Conservation (phyloP, 768 basidiomycete genomes). For the Russula dissimulans region DNA sequence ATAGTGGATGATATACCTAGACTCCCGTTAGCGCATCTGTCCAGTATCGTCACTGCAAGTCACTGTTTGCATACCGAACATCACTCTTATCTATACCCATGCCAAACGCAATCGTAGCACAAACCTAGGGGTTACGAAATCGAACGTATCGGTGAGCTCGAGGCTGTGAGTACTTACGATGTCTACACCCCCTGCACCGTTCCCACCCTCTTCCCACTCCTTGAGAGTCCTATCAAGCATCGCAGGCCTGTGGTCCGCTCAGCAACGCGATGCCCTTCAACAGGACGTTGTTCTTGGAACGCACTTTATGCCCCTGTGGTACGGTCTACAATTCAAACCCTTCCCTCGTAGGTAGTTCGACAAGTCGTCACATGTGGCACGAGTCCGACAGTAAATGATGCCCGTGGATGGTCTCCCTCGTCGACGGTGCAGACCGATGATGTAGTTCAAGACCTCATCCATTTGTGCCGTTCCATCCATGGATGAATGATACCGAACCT, state of each 20-base stretch:
- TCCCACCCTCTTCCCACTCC: slow-evolving; percentile 50
- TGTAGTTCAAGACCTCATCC: slow-evolving; percentile 58
- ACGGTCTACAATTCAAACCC: slow-evolving; percentile 59
- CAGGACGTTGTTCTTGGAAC: slow-evolving; percentile 24
- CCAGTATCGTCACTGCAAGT: neutral
- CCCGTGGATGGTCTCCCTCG: slow-evolving; percentile 56
- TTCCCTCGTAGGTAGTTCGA: slow-evolving; percentile 53
- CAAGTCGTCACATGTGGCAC: slow-evolving; percentile 57
- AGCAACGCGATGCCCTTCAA: neutral
- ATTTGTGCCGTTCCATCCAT: slow-evolving; percentile 46
- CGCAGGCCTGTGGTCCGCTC: slow-evolving; percentile 29
- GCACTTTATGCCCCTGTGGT: slow-evolving; percentile 59
- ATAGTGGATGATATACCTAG: slow-evolving; percentile 69
- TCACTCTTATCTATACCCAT: slow-evolving; percentile 82
- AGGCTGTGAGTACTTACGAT: slow-evolving; percentile 38
- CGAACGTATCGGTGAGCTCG: too few species aligned
- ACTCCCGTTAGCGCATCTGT: neutral
- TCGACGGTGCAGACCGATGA: slow-evolving; percentile 49
- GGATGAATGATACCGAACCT: slow-evolving; percentile 59
- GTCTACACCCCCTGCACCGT: slow-evolving; percentile 47
- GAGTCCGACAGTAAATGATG: slow-evolving; percentile 70
- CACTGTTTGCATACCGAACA: slow-evolving; percentile 40
- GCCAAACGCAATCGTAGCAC: slow-evolving; percentile 78
- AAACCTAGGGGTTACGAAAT: slow-evolving; percentile 37
- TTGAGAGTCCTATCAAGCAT: slow-evolving; percentile 44